These are phyloP conservation scores for Trichoderma erinaceum DNA, from an alignment of 495 filamentous ascomycete genomes.

Conservation along the genomic window DNA sequence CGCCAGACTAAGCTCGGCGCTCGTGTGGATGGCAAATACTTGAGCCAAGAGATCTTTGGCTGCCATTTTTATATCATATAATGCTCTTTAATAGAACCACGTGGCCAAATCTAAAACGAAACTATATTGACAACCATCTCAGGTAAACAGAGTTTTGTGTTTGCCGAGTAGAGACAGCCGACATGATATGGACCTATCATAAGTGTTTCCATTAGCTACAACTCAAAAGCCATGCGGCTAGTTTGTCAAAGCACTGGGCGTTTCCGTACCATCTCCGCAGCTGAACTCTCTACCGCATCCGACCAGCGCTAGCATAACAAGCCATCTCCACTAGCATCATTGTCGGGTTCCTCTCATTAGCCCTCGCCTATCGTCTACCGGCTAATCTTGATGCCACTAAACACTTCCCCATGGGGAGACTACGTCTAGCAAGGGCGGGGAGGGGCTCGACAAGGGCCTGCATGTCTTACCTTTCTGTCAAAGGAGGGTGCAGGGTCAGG, in stretches of 20 bases:
- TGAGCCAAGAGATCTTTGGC: neutral
- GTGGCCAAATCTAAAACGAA: no score
- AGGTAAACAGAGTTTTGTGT: neutral
- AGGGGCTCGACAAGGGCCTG: neutral
- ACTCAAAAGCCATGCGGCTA: constrained; percentile 6
- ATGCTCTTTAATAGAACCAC: neutral
- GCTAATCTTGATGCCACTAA: neutral
- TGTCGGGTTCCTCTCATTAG: neutral
- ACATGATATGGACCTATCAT: no score
- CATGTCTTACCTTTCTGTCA: neutral
- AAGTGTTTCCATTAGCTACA: neutral
- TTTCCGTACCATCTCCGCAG: neutral
- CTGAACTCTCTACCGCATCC: neutral
- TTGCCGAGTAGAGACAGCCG: neutral
- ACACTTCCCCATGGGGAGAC: neutral
- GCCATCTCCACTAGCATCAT: neutral
- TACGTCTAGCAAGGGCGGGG: neutral
- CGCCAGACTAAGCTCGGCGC: neutral
- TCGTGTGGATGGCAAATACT: neutral
- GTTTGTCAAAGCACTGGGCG: neutral
- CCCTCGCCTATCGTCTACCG: neutral
- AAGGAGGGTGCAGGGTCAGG: neutral
- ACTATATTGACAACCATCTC: no score
- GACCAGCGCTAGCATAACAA: neutral
- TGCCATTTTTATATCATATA: neutral